phyloP scores from a whole-genome alignment of 2,329 filamentous ascomycete genomes.

The Cladosporium sp. region DNA sequence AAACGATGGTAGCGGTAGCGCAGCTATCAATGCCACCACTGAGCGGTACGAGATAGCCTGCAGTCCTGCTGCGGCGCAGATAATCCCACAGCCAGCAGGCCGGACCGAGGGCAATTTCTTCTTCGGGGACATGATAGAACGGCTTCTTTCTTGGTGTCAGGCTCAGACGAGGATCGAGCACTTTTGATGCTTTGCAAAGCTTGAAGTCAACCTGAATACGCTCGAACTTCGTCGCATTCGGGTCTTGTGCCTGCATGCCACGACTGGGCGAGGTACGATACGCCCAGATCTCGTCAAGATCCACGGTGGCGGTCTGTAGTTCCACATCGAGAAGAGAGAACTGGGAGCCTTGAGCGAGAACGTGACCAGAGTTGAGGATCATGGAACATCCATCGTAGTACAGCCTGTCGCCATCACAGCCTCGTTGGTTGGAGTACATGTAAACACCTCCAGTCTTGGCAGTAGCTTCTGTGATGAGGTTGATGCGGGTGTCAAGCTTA shows the following conservation, averaged over 20 bases:
- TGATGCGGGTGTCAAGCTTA: slow-evolving; percentile 64
- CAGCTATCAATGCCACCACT: slow-evolving; percentile 64
- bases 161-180: slow-evolving; percentile 34
- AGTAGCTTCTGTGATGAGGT: slow-evolving; percentile 68
- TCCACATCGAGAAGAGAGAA: slow-evolving; percentile 63
- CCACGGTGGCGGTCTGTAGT: slow-evolving; percentile 58
- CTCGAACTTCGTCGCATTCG: slow-evolving; percentile 49
- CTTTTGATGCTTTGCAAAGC: slow-evolving; percentile 36
- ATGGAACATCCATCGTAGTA: slow-evolving; percentile 65
- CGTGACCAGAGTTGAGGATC: slow-evolving; percentile 63
- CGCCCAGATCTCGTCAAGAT: slow-evolving; percentile 68
- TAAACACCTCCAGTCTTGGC: slow-evolving; percentile 63
- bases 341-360: slow-evolving; percentile 67
- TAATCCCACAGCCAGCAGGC: slow-evolving; percentile 71
- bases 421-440: slow-evolving; percentile 63
- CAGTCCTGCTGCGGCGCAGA: slow-evolving; percentile 52
- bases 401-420: slow-evolving; percentile 62
- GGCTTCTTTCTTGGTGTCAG: slow-evolving; percentile 51
- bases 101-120: slow-evolving; percentile 67
- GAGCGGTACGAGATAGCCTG: slow-evolving; percentile 61
- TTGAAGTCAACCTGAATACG: slow-evolving; percentile 49
- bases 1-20: slow-evolving; percentile 55
- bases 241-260: slow-evolving; percentile 58
- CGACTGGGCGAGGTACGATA: slow-evolving; percentile 60
- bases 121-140: slow-evolving; percentile 63